Percentiles rank a stretch among this genome's conserved stretches.
These are phyloP conservation scores for Glycine tomentella DNA, from an alignment of 306 rosid species.

Conservation along the genomic window DNA sequence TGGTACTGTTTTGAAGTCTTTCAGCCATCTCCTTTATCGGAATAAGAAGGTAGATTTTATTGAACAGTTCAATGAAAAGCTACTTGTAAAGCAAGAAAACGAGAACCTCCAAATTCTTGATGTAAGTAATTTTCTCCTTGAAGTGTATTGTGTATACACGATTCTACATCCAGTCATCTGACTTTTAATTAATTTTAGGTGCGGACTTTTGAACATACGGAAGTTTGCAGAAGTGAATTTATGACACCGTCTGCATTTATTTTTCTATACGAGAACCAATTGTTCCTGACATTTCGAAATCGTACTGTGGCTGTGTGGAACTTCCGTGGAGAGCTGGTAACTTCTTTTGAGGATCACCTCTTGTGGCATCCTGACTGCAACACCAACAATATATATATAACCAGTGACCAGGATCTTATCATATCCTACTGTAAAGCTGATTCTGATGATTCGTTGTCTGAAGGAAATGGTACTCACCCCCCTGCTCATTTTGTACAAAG, in stretches of 20 bases:
- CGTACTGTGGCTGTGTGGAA: constrained; percentile 99
- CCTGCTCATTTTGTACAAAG: neutral
- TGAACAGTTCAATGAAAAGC: constrained; percentile 98
- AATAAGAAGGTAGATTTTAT: constrained; percentile 99
- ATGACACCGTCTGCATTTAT: constrained; percentile 99
- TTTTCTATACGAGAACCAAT: constrained; percentile 93
- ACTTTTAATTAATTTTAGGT: constrained; percentile 65
- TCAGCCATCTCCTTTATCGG: constrained; percentile 94
- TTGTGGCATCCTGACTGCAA: constrained; percentile 99
- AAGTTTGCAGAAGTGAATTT: constrained; percentile 90
- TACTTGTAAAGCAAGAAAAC: constrained; percentile 98
- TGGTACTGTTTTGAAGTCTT: constrained; percentile 97
- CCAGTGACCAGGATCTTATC: constrained; percentile 99
- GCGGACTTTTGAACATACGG: constrained; percentile 86
- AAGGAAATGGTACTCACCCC: constrained; percentile 79
- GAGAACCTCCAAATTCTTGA: constrained; percentile 98
- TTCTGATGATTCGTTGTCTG: constrained; percentile 88
- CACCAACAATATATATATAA: constrained; percentile 94
- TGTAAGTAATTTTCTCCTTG: constrained; percentile 59
- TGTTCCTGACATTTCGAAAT: constrained; percentile 89
- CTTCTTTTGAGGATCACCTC: constrained; percentile 98
- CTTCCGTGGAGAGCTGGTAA: constrained; percentile 99
- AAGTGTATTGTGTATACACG: constrained; percentile 14
- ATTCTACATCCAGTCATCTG: constrained; percentile 44
- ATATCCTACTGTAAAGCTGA: constrained; percentile 99